A percentile compares a stretch with the other conserved stretches of the same genome.
These are phyloP conservation scores for Cordyceps militaris DNA, from an alignment of 2,329 filamentous ascomycete species.

Conservation along the genomic window DNA sequence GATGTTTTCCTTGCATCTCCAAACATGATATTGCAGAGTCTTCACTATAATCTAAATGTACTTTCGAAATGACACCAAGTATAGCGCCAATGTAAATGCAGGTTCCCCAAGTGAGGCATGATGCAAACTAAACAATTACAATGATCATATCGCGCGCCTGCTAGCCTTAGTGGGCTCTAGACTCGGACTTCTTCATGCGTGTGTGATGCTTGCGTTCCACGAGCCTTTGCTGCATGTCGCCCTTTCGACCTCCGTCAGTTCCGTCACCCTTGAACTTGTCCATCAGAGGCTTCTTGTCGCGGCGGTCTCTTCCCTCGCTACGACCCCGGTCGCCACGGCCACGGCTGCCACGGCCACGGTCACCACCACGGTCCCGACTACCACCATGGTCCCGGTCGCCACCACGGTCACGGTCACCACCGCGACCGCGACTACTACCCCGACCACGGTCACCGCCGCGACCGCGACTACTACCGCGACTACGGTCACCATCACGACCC, in stretches of 20 bases:
- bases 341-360: slow-evolving; percentile 13
- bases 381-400: slow-evolving; percentile 5
- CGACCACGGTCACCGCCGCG: neutral
- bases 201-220: slow-evolving; percentile 79
- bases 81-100: slow-evolving; percentile 9
- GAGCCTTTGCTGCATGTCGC: slow-evolving; percentile 60
- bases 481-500: neutral
- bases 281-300: slow-evolving; percentile 11
- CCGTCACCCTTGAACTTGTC: slow-evolving; percentile 23
- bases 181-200: slow-evolving; percentile 57
- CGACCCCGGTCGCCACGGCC: slow-evolving; percentile 4
- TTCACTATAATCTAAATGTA: neutral
- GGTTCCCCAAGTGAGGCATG: neutral
- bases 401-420: neutral
- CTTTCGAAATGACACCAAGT: neutral
- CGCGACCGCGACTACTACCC: neutral
- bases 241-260: slow-evolving; percentile 39
- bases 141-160: neutral
- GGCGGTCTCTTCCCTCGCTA: neutral
- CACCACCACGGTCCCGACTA: slow-evolving; percentile 1
- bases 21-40: no score
- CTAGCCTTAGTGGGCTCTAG: slow-evolving; percentile 24
- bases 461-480: neutral
- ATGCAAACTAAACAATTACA: slow-evolving; percentile 5
- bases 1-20: neutral